Percentiles rank a stretch among this genome's conserved stretches.
Evolutionary conservation across 805 yeast genomes (phyloP).

Genomic region (Metschnikowia santaceciliae): DNA sequence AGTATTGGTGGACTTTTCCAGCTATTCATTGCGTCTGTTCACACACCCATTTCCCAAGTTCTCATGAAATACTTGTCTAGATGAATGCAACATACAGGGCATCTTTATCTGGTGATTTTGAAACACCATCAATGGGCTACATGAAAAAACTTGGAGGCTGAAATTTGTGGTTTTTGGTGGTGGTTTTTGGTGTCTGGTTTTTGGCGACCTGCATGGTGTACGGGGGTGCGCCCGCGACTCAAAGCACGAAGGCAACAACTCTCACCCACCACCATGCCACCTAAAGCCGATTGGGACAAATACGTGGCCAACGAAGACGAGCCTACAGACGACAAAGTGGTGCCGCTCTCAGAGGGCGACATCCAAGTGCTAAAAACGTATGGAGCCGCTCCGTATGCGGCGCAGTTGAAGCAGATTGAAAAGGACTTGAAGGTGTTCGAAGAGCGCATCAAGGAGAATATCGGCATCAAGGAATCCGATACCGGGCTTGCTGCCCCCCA

Average conservation of each 20-base stretch:
- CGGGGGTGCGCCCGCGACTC: slow-evolving; percentile 1
- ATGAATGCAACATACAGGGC: too few relatives aligned
- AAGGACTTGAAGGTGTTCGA: slow-evolving; percentile 83
- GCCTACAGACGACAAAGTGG: slow-evolving; percentile 61
- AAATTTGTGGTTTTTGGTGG: too few relatives aligned
- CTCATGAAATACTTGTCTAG: too few relatives aligned
- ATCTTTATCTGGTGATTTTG: too few relatives aligned
- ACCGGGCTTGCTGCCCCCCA: slow-evolving; percentile 98
- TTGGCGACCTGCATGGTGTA: background rate
- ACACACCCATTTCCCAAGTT: too few relatives aligned
- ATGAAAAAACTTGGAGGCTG: too few relatives aligned
- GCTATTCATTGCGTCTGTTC: too few relatives aligned
- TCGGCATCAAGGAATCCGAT: slow-evolving; percentile 92
- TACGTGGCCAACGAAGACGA: slow-evolving; percentile 74
- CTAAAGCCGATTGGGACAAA: slow-evolving; percentile 98
- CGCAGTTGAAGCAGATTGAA: slow-evolving; percentile 74
- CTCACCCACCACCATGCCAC: slow-evolving; percentile 59
- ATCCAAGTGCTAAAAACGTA: slow-evolving; percentile 95
- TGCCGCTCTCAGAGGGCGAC: slow-evolving; percentile 92
- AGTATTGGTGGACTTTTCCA: too few relatives aligned
- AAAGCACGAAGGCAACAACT: slow-evolving; percentile 3
- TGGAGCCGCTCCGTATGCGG: slow-evolving; percentile 95
- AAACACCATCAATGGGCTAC: too few relatives aligned
- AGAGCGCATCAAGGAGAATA: slow-evolving; percentile 84
- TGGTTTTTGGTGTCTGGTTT: background rate